Evolutionary conservation across 2,329 filamentous ascomycete genomes (phyloP).

Genomic region (Phialophora macrospora): DNA sequence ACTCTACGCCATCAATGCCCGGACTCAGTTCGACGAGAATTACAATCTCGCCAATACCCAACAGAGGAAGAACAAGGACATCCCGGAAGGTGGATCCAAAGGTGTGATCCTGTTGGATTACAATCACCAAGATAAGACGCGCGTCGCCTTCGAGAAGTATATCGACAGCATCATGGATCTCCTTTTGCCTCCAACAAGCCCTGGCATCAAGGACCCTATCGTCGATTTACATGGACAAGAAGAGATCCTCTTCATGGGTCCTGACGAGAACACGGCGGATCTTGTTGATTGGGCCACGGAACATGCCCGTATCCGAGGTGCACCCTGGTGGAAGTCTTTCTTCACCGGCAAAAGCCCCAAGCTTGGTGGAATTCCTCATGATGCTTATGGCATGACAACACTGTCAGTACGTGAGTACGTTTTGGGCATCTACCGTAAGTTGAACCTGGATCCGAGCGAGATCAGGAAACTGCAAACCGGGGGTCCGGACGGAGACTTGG

Average conservation of each 20-base stretch:
- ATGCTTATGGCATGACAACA: slow-evolving; percentile 96
- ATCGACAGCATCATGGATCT: slow-evolving; percentile 98
- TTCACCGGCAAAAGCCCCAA: slow-evolving; percentile 98
- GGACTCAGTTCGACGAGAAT: slow-evolving; percentile 97
- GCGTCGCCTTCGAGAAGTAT: slow-evolving; percentile 97
- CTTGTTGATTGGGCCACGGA: slow-evolving; percentile 98
- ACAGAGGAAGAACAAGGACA: slow-evolving; percentile 99
- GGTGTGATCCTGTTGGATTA: slow-evolving; percentile 94
- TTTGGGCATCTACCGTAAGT: slow-evolving; percentile 94
- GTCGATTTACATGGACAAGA: slow-evolving; percentile 93
- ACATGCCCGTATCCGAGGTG: slow-evolving; percentile 83
- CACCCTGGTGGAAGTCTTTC: slow-evolving; percentile 99
- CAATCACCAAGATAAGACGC: slow-evolving; percentile 89
- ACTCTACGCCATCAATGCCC: slow-evolving; percentile 93
- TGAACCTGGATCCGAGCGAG: slow-evolving; percentile 81
- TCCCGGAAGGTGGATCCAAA: slow-evolving; percentile 96
- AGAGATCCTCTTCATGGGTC: slow-evolving; percentile 98
- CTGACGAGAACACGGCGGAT: slow-evolving; percentile 97
- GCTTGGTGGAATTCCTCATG: slow-evolving; percentile 94
- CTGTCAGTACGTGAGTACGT: slow-evolving; percentile 95
- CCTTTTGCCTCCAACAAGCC: slow-evolving; percentile 83
- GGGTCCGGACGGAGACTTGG: slow-evolving; percentile 93
- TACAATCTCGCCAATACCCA: slow-evolving; percentile 98
- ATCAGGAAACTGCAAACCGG: slow-evolving; percentile 97
- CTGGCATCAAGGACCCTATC: slow-evolving; percentile 98